These are phyloP conservation scores for Sporothrix phasma DNA, from an alignment of 2,329 filamentous ascomycete genomes.

Conservation along the genomic window DNA sequence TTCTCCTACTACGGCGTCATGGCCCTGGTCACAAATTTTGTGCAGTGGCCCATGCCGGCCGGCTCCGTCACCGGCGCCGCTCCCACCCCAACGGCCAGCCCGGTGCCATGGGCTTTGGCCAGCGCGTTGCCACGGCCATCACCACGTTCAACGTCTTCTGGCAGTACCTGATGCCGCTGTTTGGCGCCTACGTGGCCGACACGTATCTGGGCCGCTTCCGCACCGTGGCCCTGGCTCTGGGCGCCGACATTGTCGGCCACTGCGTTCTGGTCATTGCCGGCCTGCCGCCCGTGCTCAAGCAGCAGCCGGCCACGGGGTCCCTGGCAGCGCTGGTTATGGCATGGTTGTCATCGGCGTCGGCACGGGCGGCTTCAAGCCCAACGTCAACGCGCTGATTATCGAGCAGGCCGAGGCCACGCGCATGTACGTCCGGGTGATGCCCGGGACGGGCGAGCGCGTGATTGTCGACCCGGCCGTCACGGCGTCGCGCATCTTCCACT, in stretches of 20 bases:
- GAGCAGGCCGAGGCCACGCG: slow-evolving; percentile 53
- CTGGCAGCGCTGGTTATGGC: slow-evolving; percentile 54
- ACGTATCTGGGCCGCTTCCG: slow-evolving; percentile 57
- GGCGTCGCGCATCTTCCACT: slow-evolving; percentile 53
- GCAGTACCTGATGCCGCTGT: slow-evolving; percentile 49
- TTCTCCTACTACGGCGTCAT: slow-evolving; percentile 64
- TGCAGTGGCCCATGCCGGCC: slow-evolving; percentile 45
- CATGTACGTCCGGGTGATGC: slow-evolving; percentile 41
- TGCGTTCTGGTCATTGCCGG: background rate
- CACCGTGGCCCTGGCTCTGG: slow-evolving; percentile 55
- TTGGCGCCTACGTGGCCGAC: slow-evolving; percentile 41
- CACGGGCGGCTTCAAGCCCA: slow-evolving; percentile 63
- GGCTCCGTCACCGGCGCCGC: slow-evolving; percentile 45
- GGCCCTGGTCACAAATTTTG: slow-evolving; percentile 53
- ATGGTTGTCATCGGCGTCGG: slow-evolving; percentile 44
- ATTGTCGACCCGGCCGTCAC: slow-evolving; percentile 57
- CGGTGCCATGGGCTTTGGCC: slow-evolving; percentile 44
- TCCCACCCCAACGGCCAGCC: slow-evolving; percentile 30
- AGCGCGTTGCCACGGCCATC: slow-evolving; percentile 24
- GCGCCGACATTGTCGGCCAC: slow-evolving; percentile 43
- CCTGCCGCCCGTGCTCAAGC: background rate
- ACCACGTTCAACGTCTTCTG: slow-evolving; percentile 42
- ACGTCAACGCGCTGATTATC: slow-evolving; percentile 57
- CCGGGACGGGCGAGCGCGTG: slow-evolving; percentile 46
- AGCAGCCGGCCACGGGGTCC: slow-evolving; percentile 28